Evolutionary conservation across 1,284 basidiomycete genomes (phyloP), one percentile per base, ranked within the genome.

Genomic region (Trichosporon sp.): DNA sequence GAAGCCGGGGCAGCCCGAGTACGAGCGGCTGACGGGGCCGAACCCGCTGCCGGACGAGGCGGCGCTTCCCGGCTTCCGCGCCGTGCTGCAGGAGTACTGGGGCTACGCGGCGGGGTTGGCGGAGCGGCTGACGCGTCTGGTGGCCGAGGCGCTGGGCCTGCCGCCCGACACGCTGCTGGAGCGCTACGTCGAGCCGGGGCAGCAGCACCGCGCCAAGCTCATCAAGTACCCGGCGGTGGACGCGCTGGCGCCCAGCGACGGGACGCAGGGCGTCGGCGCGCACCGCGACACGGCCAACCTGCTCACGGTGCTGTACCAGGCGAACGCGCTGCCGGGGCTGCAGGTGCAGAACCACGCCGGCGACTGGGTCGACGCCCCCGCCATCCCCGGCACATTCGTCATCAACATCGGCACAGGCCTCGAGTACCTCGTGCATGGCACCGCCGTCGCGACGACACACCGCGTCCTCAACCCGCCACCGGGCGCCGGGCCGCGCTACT

Each of bases 351-450:
- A 92, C 80, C 79, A 84, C 21, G 82, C 85, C 34, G 87, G 86
- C 25, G 82, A 87, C 75, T 92, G 84, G 90, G 86, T 91, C 64
- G 83, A 88, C 73, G 89, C 89, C 15, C 85, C 87, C 3, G 87
- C 88, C 1, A 88, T 89, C 53, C 85, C 86, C 1, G 87, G 86
- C 9, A 87, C 89, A 1, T 85, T 92, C 58, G 89, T 92, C 53
- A 86, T 91, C 80, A 92, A 92, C 82, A 85, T 95, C 35, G 93
- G 91, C 21, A 93, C 94, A 76, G 91, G 94, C 75, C 87, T 95
- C 72, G 89, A 92, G n/a, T 84, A 91, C 38, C 93, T 92, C 91
- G 93, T 92, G 27, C 93, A 95, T 78, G 91, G 92, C 75, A 85
- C 92, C 44, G 93, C 93, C 86, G 91, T 91, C 76, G 93, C 91